Percentiles rank a stretch among this genome's conserved stretches.
Evolutionary conservation across 2,329 filamentous ascomycete species (phyloP).

Genomic region (Sclerotinia borealis): DNA sequence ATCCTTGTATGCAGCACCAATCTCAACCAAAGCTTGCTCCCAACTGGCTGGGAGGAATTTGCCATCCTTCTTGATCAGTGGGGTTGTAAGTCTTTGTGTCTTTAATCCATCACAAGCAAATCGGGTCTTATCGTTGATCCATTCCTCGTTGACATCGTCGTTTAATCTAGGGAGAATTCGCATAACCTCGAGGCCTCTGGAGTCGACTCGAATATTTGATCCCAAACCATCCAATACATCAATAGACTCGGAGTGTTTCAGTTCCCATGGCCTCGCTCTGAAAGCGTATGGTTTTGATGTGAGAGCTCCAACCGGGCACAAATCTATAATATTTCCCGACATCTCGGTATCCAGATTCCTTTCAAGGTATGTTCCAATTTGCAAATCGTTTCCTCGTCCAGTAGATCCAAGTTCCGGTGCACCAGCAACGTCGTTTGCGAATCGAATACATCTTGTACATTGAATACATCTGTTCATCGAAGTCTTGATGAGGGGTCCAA

Average conservation of each 20-base stretch:
- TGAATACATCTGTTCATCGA: conserved; percentile 99
- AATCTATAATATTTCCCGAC: conserved; percentile 95
- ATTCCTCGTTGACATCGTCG: conserved; percentile 98
- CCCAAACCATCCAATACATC: conserved; percentile 91
- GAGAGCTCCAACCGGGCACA: conserved; percentile 94
- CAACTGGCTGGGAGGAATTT: conserved; percentile 90
- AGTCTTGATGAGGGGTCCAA: conserved; percentile 95
- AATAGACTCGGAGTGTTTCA: conserved; percentile 92
- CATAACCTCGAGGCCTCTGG: conserved; percentile 93
- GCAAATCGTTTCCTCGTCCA: conserved; percentile 92
- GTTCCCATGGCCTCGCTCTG: conserved; percentile 91
- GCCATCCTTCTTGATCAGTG: conserved; percentile 78
- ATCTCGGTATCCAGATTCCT: conserved; percentile 89
- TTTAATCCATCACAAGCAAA: conserved; percentile 96
- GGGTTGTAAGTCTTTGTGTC: conserved; percentile 91
- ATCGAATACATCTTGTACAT: conserved; percentile 95
- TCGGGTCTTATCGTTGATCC: conserved; percentile 98
- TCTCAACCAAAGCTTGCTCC: conserved; percentile 90
- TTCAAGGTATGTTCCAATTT: conserved; percentile 97
- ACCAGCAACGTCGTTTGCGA: conserved; percentile 94
- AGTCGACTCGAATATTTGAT: conserved; percentile 91
- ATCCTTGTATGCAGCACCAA: conserved; percentile 71
- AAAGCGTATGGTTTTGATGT: conserved; percentile 98
- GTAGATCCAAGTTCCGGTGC: conserved; percentile 92
- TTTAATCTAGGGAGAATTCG: conserved; percentile 87